A percentile compares a stretch with the other conserved stretches of the same genome.
phyloP scores from a whole-genome alignment of 2,329 filamentous ascomycete genomes.

The Xylaria hypoxylon region DNA sequence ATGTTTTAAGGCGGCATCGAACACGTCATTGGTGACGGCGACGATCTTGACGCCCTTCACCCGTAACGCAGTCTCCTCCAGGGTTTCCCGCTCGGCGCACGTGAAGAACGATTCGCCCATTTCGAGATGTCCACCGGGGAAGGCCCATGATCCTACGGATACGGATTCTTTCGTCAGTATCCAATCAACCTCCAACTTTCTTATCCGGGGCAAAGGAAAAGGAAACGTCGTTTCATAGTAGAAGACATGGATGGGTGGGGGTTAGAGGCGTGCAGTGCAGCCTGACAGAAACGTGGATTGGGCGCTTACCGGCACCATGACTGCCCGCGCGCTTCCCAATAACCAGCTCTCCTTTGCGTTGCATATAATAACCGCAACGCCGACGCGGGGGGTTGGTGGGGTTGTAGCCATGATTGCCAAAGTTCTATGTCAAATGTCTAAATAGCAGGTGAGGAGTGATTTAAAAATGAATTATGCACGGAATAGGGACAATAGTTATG shows the following conservation, averaged over 20 bases:
- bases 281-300: background rate
- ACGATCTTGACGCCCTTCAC: constrained; percentile 66
- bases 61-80: constrained; percentile 76
- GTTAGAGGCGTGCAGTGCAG: background rate
- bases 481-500: background rate
- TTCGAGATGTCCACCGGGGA: constrained; percentile 83
- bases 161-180: background rate
- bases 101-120: constrained; percentile 70
- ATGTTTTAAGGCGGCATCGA: constrained; percentile 70
- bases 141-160: constrained; percentile 69
- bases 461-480: background rate
- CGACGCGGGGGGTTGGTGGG: constrained; percentile 56
- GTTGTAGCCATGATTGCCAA: constrained; percentile 41
- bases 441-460: background rate
- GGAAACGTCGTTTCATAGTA: background rate
- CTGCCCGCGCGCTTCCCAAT: constrained; percentile 61
- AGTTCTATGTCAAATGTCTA: background rate
- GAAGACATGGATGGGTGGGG: background rate
- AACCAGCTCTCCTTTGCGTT: constrained; percentile 59
- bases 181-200: background rate
- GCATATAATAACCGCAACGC: constrained; percentile 61
- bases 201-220: background rate
- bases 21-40: constrained; percentile 75
- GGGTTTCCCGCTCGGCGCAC: constrained; percentile 74
- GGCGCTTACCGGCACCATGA: constrained; percentile 60